These are phyloP conservation scores for Cercis canadensis DNA, from an alignment of 306 rosid species.

Conservation along the genomic window DNA sequence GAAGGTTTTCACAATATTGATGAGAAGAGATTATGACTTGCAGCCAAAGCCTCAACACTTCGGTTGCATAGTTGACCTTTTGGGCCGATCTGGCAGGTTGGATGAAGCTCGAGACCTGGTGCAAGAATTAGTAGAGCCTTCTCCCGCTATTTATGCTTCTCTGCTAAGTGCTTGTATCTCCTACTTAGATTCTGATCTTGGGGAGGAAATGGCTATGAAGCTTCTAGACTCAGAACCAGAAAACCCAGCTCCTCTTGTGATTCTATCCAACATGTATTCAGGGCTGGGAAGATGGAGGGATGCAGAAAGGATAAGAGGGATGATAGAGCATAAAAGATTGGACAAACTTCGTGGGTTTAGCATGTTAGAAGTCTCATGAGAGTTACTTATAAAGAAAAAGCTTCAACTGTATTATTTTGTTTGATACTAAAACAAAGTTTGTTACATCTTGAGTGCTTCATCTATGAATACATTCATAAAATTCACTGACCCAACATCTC, in stretches of 20 bases:
- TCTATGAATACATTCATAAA: constrained; percentile 14
- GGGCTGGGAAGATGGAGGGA: constrained; percentile 75
- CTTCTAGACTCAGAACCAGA: constrained; percentile 67
- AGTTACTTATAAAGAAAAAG: constrained; percentile 31
- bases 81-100: constrained; percentile 71
- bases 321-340: constrained; percentile 52
- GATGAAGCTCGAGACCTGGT: constrained; percentile 55
- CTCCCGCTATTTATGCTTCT: constrained; percentile 64
- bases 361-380: constrained; percentile 54
- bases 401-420: constrained; percentile 33
- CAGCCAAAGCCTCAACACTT: constrained; percentile 65
- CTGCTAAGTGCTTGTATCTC: constrained; percentile 70
- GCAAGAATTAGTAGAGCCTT: constrained; percentile 59
- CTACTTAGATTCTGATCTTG: constrained; percentile 60
- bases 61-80: constrained; percentile 71
- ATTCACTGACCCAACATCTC: constrained; percentile 66
- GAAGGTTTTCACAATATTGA: constrained; percentile 60
- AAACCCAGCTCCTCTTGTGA: constrained; percentile 62
- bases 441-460: constrained; percentile 28
- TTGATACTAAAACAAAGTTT: constrained; percentile 29
- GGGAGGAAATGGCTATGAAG: constrained; percentile 64
- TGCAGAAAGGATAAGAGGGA: constrained; percentile 69
- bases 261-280: constrained; percentile 73
- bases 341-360: constrained; percentile 69
- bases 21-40: constrained; percentile 56